A percentile compares a stretch with the other conserved stretches of the same genome.
These are phyloP conservation scores for Trypanosoma avium DNA, from an alignment of 208 protist species.

Conservation along the genomic window DNA sequence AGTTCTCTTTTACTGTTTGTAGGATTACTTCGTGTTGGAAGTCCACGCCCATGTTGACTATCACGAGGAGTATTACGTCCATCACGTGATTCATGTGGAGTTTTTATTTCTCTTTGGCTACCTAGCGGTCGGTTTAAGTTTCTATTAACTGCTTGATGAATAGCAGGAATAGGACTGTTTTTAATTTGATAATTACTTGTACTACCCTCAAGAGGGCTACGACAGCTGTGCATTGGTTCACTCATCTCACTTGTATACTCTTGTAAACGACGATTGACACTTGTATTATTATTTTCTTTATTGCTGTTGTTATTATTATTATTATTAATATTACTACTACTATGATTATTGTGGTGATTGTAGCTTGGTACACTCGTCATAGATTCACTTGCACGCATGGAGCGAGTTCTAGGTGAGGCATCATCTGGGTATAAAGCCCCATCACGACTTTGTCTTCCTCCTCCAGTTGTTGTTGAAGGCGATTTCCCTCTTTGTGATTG, in stretches of 20 bases:
- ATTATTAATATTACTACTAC: too few species aligned
- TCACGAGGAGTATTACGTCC: neutral
- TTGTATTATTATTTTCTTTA: too few species aligned
- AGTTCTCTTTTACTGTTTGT: slow-evolving; percentile 9
- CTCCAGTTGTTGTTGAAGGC: neutral
- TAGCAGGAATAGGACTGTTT: too few species aligned
- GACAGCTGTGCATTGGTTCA: slow-evolving; percentile 20
- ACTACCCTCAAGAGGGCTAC: neutral
- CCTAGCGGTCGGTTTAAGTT: neutral
- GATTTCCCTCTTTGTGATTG: neutral
- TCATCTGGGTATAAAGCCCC: neutral
- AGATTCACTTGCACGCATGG: neutral
- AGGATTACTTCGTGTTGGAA: slow-evolving; percentile 1
- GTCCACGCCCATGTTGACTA: neutral
- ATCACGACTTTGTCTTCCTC: neutral
- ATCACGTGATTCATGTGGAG: slow-evolving; percentile 1
- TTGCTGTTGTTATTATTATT: too few species aligned
- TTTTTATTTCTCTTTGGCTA: slow-evolving; percentile 4
- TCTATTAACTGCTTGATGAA: too few species aligned
- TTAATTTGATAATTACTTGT: too few species aligned
- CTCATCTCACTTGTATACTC: slow-evolving; percentile 10
- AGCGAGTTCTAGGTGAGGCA: neutral
- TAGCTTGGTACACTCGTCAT: neutral
- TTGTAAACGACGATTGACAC: too few species aligned
- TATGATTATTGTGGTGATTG: neutral